A percentile compares a stretch with the other conserved stretches of the same genome.
These are phyloP conservation scores for Fraxinus baroniana DNA, from an alignment of 305 asterid genomes.

Conservation along the genomic window DNA sequence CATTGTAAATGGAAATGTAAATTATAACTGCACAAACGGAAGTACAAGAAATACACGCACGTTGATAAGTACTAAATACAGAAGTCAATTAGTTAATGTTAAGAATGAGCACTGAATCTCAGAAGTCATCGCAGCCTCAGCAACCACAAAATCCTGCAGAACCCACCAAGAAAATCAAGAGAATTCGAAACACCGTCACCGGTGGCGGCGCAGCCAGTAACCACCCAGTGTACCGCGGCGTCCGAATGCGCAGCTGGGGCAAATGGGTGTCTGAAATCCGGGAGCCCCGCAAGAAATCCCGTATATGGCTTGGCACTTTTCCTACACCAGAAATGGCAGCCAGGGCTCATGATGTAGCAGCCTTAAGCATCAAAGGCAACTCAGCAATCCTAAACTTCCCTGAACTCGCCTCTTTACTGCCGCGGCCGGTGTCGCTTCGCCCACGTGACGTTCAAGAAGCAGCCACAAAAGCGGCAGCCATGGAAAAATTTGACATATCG, in stretches of 20 bases:
- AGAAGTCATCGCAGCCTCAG: neutral
- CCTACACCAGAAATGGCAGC: constrained; percentile 15
- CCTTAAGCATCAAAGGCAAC: constrained; percentile 14
- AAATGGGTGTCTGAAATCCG: constrained; percentile 17
- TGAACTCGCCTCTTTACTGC: neutral
- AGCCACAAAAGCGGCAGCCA: constrained; percentile 8
- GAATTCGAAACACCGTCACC: neutral
- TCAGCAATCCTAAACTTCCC: constrained; percentile 8
- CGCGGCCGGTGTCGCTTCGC: constrained; percentile 10
- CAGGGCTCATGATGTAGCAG: constrained; percentile 15
- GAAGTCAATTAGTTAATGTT: neutral
- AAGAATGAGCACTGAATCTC: constrained; percentile 5
- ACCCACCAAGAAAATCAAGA: neutral
- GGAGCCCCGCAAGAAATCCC: constrained; percentile 14
- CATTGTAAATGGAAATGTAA: neutral
- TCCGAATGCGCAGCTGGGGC: constrained; percentile 12
- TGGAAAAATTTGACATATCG: neutral
- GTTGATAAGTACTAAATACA: neutral
- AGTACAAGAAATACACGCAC: neutral
- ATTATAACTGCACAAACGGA: neutral
- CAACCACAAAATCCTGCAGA: neutral
- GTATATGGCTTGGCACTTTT: constrained; percentile 15
- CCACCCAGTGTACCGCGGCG: constrained; percentile 4
- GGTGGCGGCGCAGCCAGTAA: neutral
- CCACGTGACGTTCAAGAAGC: constrained; percentile 16